These are phyloP conservation scores for Cynanchum wilfordii DNA, from an alignment of 257 asterid species.

Conservation along the genomic window DNA sequence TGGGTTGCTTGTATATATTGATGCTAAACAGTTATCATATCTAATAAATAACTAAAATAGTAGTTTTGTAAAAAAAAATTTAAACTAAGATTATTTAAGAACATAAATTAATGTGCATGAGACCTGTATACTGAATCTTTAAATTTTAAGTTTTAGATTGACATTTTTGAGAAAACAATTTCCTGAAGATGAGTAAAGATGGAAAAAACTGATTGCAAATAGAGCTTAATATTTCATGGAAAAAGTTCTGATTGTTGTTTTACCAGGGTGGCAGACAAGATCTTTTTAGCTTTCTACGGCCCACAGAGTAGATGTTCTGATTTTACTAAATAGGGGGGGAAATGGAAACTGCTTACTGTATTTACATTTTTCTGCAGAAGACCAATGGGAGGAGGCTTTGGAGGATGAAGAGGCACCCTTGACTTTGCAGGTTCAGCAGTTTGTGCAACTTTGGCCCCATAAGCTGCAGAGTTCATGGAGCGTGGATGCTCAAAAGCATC, in stretches of 20 bases:
- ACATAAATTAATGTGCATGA: not conserved
- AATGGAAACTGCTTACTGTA: constrained; percentile 37
- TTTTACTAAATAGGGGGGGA: not conserved
- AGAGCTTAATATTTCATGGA: not conserved
- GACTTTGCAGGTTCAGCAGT: constrained; percentile 48
- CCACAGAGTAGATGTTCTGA: not conserved
- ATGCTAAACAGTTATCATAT: not conserved
- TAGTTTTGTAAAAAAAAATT: too few relatives aligned
- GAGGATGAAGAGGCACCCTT: constrained; percentile 34
- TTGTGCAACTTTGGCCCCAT: constrained; percentile 40
- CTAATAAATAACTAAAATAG: not conserved
- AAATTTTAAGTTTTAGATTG: not conserved
- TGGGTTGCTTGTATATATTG: not conserved
- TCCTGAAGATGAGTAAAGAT: not conserved
- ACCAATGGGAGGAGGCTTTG: constrained; percentile 40
- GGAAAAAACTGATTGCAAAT: not conserved
- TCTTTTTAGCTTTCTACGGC: not conserved
- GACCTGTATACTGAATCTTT: not conserved
- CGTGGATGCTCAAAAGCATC: constrained; percentile 50
- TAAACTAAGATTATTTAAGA: too few relatives aligned
- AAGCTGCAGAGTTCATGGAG: constrained; percentile 42
- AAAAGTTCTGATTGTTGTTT: not conserved
- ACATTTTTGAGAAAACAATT: not conserved
- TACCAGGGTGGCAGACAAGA: not conserved
- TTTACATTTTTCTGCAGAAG: constrained; percentile 52